These are phyloP conservation scores for Wakefieldia striispora DNA, from an alignment of 768 basidiomycete genomes.

Conservation along the genomic window DNA sequence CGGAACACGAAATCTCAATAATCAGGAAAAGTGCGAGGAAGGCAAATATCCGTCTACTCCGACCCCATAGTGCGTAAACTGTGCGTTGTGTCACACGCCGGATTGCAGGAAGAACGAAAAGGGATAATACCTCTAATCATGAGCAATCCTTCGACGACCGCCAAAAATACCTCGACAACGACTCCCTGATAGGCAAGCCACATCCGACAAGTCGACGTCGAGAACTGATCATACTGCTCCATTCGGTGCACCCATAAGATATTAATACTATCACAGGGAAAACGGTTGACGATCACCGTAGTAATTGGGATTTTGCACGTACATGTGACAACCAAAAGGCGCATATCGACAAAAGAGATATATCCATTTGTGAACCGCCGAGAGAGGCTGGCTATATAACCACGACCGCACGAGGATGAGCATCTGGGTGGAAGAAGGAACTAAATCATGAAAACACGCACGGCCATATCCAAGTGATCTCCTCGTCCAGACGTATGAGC, in stretches of 20 bases:
- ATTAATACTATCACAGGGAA: background rate
- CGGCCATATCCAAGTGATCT: slow-evolving; percentile 8
- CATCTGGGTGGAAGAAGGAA: background rate
- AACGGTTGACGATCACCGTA: background rate
- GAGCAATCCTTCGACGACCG: slow-evolving; percentile 10
- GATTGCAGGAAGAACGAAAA: background rate
- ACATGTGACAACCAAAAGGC: slow-evolving; percentile 8
- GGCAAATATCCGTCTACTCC: slow-evolving; percentile 1
- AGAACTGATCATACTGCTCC: slow-evolving; percentile 1
- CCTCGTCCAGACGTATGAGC: slow-evolving; percentile 7
- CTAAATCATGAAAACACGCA: background rate
- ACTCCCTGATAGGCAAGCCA: slow-evolving; percentile 12
- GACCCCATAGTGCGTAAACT: slow-evolving; percentile 8
- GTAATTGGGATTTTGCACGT: background rate
- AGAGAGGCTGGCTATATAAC: background rate
- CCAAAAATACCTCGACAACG: slow-evolving; percentile 1
- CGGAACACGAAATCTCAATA: background rate
- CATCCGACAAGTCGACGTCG: background rate
- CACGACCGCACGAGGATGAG: background rate
- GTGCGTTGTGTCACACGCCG: background rate
- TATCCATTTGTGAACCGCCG: slow-evolving; percentile 3
- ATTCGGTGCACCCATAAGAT: slow-evolving; percentile 4
- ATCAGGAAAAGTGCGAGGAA: slow-evolving; percentile 4
- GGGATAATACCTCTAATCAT: slow-evolving; percentile 7
- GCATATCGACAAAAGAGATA: slow-evolving; percentile 10